A percentile compares a stretch with the other conserved stretches of the same genome.
Evolutionary conservation across 75 land plant genomes (phyloP).

Genomic region (Sequoia sempervirens): DNA sequence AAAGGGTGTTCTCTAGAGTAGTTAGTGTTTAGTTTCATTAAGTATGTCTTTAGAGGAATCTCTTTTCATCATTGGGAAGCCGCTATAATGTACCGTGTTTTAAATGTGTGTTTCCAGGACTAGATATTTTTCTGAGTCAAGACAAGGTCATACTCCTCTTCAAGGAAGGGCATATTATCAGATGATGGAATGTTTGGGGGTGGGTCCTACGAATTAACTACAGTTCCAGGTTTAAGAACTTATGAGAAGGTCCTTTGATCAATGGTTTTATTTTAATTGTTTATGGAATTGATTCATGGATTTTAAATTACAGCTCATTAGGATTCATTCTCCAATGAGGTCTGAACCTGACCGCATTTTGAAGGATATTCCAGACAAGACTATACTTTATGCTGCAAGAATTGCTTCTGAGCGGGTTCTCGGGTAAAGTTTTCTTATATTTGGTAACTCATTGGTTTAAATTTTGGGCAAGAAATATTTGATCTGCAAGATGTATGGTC

Average conservation of each 20-base stretch:
- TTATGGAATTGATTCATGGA: not conserved
- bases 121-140: conserved; percentile 90
- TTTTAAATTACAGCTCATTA: conserved; percentile 44
- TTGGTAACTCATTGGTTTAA: not conserved
- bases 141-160: conserved; percentile 89
- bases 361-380: conserved; percentile 49
- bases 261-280: conserved; percentile 5
- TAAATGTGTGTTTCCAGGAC: conserved; percentile 50
- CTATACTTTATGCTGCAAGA: conserved; percentile 50
- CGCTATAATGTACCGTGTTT: not conserved
- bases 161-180: conserved; percentile 97
- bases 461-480: not conserved
- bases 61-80: not conserved
- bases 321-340: conserved; percentile 86
- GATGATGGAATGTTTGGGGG: conserved; percentile 97
- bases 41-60: not conserved
- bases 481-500: not conserved
- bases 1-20: not conserved
- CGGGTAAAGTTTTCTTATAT: conserved; percentile 31
- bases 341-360: conserved; percentile 46
- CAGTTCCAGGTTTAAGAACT: not conserved
- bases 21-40: not conserved
- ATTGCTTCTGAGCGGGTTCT: conserved; percentile 55
- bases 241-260: not conserved
- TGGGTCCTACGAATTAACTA: conserved; percentile 29